Base-by-base conservation (phyloP, 2,329 filamentous ascomycete genomes). In the Plectosphaerella plurivora region DNA sequence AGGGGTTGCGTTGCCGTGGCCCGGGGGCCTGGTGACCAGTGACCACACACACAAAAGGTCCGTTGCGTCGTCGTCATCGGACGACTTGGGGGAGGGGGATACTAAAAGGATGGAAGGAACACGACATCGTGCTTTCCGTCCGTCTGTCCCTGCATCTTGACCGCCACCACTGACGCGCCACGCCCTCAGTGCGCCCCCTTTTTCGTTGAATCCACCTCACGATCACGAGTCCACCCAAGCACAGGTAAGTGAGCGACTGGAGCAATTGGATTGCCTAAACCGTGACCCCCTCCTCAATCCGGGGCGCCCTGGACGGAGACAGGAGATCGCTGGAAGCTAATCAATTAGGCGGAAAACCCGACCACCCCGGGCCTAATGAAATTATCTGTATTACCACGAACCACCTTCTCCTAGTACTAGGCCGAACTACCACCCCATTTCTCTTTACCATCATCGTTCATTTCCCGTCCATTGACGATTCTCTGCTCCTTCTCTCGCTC, bases 371-470 rank as follows among this genome's bases (percentile, higher is more conserved):
- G 28, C 20, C 48, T 50, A 50, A 50, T 50, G 48, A 50, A 50
- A 50, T 50, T 50, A 33, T 50, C 25, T 44, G 48, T 50, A 50
- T 50, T 50, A 50, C 48, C 24, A 16, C 24, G 15, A 10, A 25
- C 25, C 39, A 11, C 20, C 36, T 22, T 10, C 20, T 15, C 46
- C 46, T 16, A 12, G 6, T 11, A 8, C 15, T 22, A 15, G 20
- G 7, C 22, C n/a, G 28, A 42, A 33, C 47, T 14, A 28, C 18
- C 47, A 33, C 22, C 18, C 16, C 24, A 10, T 28, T 25, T 16
- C 12, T 24, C 18, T 10, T 28, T 18, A n/a, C 15, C 33, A 35
- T 25, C 45, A 20, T 15, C 45, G 18, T 47, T 5, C 28, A 14
- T 36, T 46, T 10, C 7, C 22, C 45, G 18, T 47, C 11, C 28